Evolutionary conservation across 257 asterid genomes (phyloP), one percentile per base, ranked within the genome.

Genomic region (Solanum paucissectum): DNA sequence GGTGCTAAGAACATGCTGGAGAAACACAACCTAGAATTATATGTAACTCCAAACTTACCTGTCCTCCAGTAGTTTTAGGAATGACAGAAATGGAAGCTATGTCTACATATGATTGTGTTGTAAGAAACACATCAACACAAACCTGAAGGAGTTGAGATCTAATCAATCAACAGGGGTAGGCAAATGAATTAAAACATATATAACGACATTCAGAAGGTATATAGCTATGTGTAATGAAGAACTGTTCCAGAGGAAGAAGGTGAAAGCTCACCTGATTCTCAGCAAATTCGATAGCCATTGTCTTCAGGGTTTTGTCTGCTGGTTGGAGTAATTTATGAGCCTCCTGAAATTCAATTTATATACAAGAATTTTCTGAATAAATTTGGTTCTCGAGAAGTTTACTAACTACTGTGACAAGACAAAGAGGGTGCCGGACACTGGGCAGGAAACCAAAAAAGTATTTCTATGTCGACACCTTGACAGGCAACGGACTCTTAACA

Each of bases 31-130:
- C 38, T 36, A 84, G 27, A 32, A 85, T 42, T 72, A 21, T 36
- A 85, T 27, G 33, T 21, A 85, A 44, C 42, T 40, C 21, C 23
- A 32, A 86, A 87, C 75, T 84, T 94, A 94, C 99, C 98, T 94
- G 96, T 88, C 99, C 98, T 83, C 99, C 99, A 44, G 99, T 95
- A 82, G 98, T 95, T 92, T 94, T 95, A 83, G 98, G 98, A 87
- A 97, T 83, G 88, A 93, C 98, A 13, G 98, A 95, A 87, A 97
- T 94, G 75, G 99, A 97, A 89, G 99, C 98, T 60, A 95, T 93
- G 91, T 97, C 99, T 21, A 94, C 95, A 86, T 97, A 97, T 71
- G 95, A 60, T 92, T 97, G 99, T 72, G 99, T 90, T 46, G 99
- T 95, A 88, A 97, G 90, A 89, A 97, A 97, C 94, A 97, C 92